Evolutionary conservation across 163 green algal species (phyloP).

Genomic region (Scenedesmus sp.): DNA sequence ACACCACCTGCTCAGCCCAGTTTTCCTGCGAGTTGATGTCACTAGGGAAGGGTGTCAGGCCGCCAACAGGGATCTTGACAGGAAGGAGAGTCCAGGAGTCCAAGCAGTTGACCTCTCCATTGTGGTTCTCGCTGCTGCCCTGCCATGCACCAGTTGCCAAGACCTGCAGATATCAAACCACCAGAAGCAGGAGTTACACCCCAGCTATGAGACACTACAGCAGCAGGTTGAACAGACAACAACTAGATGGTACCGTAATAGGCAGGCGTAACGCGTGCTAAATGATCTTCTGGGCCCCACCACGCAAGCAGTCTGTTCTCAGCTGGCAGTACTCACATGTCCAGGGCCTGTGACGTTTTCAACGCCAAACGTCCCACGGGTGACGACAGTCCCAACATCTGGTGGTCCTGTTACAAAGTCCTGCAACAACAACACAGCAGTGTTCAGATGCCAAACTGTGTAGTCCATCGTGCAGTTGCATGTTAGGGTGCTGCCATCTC

Average conservation of each 20-base stretch:
- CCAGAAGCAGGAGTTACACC: not conserved
- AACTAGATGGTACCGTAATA: not conserved
- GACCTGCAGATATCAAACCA: not conserved
- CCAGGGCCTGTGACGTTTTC: slow-evolving; percentile 18
- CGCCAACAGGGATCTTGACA: slow-evolving; percentile 32
- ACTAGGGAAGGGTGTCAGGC: slow-evolving; percentile 29
- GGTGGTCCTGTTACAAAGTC: slow-evolving; percentile 16
- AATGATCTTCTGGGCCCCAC: not conserved
- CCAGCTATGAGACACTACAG: too few relatives aligned
- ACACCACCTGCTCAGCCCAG: slow-evolving; percentile 2
- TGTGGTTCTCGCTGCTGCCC: not conserved
- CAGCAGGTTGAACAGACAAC: not conserved
- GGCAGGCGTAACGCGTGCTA: not conserved
- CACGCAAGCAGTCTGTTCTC: not conserved
- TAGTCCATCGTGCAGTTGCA: too few relatives aligned
- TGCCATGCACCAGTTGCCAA: slow-evolving; percentile 14
- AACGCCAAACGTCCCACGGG: slow-evolving; percentile 22
- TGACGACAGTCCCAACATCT: not conserved
- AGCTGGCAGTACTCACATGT: slow-evolving; percentile 28
- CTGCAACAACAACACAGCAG: not conserved
- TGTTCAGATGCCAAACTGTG: too few relatives aligned
- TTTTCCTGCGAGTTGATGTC: not conserved
- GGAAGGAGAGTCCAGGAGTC: slow-evolving; percentile 26
- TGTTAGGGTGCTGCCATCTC: too few relatives aligned
- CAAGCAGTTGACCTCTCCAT: slow-evolving; percentile 25